Evolutionary conservation across 73 alveolate species (phyloP).

Genomic region (Stentor roeselii): DNA sequence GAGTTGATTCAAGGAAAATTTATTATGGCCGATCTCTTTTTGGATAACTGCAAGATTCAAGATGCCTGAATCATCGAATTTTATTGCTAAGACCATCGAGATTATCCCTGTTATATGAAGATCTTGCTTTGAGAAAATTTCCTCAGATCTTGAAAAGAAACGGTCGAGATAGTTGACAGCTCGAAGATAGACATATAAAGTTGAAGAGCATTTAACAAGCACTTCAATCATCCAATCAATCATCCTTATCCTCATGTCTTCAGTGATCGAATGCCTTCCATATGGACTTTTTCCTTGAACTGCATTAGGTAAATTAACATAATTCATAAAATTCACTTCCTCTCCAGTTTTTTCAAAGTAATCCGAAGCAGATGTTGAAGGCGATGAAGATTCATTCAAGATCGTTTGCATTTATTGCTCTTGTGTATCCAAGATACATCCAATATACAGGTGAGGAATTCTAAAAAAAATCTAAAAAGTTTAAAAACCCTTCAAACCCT

Average conservation of each 20-base stretch:
- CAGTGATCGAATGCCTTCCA: not conserved
- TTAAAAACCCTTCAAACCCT: no score
- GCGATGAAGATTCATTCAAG: no score
- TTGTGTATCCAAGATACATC: no score
- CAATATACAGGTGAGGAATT: no score
- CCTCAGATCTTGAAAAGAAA: not conserved
- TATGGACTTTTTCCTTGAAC: no score
- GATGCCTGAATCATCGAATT: not conserved
- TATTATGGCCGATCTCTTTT: not conserved
- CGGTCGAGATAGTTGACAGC: not conserved
- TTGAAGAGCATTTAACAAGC: not conserved
- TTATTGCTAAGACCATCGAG: not conserved
- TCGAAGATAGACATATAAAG: not conserved
- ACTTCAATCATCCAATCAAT: not conserved
- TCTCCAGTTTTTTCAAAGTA: no score
- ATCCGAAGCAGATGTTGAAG: no score
- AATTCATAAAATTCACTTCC: no score
- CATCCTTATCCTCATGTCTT: not conserved
- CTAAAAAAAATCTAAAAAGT: no score
- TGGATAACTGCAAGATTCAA: not conserved
- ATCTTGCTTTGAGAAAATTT: not conserved
- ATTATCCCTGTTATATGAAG: not conserved
- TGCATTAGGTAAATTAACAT: no score
- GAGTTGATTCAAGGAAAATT: not conserved
- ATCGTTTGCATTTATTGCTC: no score